These are phyloP conservation scores for Ogataea allantospora DNA, from an alignment of 805 yeast species.

Conservation along the genomic window DNA sequence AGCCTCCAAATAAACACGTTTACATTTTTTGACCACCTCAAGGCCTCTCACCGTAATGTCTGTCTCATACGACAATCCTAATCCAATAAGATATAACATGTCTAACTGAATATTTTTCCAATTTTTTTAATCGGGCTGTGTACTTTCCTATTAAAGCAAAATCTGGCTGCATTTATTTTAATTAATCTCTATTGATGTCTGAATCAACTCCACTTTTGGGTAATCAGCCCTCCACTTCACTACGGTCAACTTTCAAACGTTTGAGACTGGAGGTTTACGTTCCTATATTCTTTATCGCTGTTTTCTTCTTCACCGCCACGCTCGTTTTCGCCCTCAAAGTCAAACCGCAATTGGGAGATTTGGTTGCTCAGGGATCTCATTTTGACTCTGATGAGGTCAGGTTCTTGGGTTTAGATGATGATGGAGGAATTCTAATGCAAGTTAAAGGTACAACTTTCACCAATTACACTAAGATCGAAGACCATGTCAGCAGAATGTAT, in stretches of 20 bases:
- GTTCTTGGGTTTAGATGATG: slow-evolving; percentile 31
- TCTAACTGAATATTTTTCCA: slow-evolving; percentile 1
- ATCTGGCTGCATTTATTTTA: too few relatives aligned
- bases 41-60: slow-evolving; percentile 96
- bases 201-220: slow-evolving; percentile 21
- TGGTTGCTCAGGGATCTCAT: slow-evolving; percentile 32
- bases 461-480: slow-evolving; percentile 33
- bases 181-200: slow-evolving; percentile 6
- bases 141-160: too few relatives aligned
- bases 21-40: slow-evolving; percentile 77
- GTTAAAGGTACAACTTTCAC: slow-evolving; percentile 33
- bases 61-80: slow-evolving; percentile 83
- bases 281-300: slow-evolving; percentile 22
- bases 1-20: slow-evolving; percentile 91
- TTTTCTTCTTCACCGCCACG: slow-evolving; percentile 11
- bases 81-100: slow-evolving; percentile 89
- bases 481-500: slow-evolving; percentile 23
- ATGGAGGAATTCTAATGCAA: slow-evolving; percentile 34
- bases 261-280: slow-evolving; percentile 26
- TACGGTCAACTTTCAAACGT: slow-evolving; percentile 5
- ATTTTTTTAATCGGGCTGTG: slow-evolving; percentile 8
- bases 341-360: slow-evolving; percentile 31
- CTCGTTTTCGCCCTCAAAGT: slow-evolving; percentile 18
- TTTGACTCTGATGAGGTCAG: slow-evolving; percentile 32
- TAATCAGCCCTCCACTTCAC: not conserved